A percentile compares a stretch with the other conserved stretches of the same genome.
Evolutionary conservation across 2,329 filamentous ascomycete species (phyloP).

Genomic region (Exophiala sp.): DNA sequence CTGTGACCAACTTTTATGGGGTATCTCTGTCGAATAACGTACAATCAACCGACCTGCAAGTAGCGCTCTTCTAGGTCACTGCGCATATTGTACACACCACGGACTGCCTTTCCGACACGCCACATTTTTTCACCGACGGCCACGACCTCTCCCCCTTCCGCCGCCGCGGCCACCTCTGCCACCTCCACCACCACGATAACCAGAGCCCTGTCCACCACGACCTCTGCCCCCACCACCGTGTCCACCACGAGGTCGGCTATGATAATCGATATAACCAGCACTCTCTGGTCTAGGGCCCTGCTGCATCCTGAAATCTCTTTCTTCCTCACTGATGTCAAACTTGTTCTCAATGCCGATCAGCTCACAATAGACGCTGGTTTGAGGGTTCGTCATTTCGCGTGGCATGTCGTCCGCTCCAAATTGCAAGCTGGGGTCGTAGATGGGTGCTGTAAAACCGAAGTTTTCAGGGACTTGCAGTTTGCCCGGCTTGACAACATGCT

Average conservation of each 20-base stretch:
- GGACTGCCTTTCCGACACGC: too few species aligned
- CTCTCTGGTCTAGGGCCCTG: constrained; percentile 53
- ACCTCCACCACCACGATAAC: constrained; percentile 12
- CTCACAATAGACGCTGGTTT: constrained; percentile 78
- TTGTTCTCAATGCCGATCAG: constrained; percentile 73
- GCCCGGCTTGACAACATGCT: constrained; percentile 62
- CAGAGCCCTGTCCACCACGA: constrained; percentile 16
- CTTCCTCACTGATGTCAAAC: constrained; percentile 69
- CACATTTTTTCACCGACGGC: constrained; percentile 5
- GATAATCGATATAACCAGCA: constrained; percentile 22
- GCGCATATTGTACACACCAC: background rate
- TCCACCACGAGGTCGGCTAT: constrained; percentile 20
- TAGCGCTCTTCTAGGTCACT: background rate
- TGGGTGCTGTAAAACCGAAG: constrained; percentile 72
- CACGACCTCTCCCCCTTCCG: constrained; percentile 13
- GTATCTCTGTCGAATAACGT: constrained; percentile 1
- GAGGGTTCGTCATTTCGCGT: constrained; percentile 78
- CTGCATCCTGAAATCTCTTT: constrained; percentile 59
- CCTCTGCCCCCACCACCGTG: constrained; percentile 23
- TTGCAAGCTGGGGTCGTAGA: constrained; percentile 58
- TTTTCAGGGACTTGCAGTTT: constrained; percentile 71
- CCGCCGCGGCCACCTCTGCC: constrained; percentile 16
- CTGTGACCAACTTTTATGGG: background rate
- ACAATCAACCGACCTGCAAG: background rate
- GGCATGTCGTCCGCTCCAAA: constrained; percentile 63